These are phyloP conservation scores for Acrodontium crateriforme DNA, from an alignment of 2,329 filamentous ascomycete species.

Conservation along the genomic window DNA sequence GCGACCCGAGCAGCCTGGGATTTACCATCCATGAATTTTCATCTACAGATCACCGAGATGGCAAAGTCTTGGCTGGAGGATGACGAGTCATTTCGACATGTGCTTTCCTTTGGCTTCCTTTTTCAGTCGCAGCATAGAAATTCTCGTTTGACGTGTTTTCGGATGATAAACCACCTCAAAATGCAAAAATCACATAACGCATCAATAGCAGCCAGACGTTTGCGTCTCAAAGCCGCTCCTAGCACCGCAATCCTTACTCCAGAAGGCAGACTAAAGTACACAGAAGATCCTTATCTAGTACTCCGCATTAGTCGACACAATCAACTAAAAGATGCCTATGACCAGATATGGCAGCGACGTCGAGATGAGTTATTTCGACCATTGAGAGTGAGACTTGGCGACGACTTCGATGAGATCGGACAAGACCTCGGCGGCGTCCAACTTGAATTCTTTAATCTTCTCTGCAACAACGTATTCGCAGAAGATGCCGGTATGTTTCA, in stretches of 20 bases:
- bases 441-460: constrained; percentile 85
- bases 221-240: not conserved
- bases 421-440: constrained; percentile 91
- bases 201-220: not conserved
- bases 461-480: constrained; percentile 65
- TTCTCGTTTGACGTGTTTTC: constrained; percentile 63
- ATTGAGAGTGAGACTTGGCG: constrained; percentile 75
- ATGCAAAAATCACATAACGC: constrained; percentile 39
- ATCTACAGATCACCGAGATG: constrained; percentile 60
- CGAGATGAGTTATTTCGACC: constrained; percentile 70
- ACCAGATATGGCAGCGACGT: constrained; percentile 82
- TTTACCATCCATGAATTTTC: no score
- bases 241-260: constrained; percentile 1
- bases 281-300: constrained; percentile 27
- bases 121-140: constrained; percentile 46
- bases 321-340: constrained; percentile 40
- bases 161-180: constrained; percentile 70
- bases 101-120: constrained; percentile 69
- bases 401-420: constrained; percentile 67
- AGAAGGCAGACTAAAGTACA: constrained; percentile 19
- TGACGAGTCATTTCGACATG: constrained; percentile 49
- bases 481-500: constrained; percentile 51
- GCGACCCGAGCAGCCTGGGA: no score
- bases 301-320: constrained; percentile 30
- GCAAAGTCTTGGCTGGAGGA: constrained; percentile 58